Base-by-base conservation (phyloP, 1,284 basidiomycete species). In the Sanghuangporus baumii region DNA sequence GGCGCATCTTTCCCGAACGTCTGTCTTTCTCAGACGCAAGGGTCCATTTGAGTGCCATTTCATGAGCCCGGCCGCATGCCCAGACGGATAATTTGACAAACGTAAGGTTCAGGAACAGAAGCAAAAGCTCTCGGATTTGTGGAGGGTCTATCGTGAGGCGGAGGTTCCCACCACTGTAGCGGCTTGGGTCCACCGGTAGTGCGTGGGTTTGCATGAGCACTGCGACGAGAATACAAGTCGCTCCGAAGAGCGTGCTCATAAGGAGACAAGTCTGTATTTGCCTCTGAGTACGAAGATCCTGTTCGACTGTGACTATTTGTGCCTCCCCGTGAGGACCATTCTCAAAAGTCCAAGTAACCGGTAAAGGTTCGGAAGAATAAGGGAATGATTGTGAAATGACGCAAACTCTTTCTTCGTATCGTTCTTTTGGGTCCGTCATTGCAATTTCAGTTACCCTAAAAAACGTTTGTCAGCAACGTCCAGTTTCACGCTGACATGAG, bases 31-130 rank as follows among this genome's bases (percentile, higher is more conserved):
- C 43, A 31, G 40, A 51, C 9, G 47, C 47, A 16, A 51, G 47
- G n/a, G 37, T 51, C 47, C 48, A 59, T 26, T 38, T 48, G 20
- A 58, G 20, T 6, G 57, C 41, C 16, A 34, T 36, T 23, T 36
- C 57, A 14, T 58, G 57, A 11, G 43, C 57, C 20, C 11, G 16
- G 11, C 57, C 36, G 34, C 43, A 20, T 20, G 47, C 36, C 46
- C 31, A 38, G 9, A 51, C 47, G 36, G 57, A 59, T 20, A 38
- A 16, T 37, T 59, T 59, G 31, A 59, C 57, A 36, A 51, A 38
- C 34, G 47, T 26, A n/a, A 51, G 5, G n/a, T 59, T 59, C 3
- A 59, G 20, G 12, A 52, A 31, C 14, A 59, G 57, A 12, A 59
- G 48, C 9, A 59, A 11, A 23, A 59, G 3, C 36, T 59, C 57